Conservation (phyloP, 345 rosid species). For the Diplotaxis tenuifolia region DNA sequence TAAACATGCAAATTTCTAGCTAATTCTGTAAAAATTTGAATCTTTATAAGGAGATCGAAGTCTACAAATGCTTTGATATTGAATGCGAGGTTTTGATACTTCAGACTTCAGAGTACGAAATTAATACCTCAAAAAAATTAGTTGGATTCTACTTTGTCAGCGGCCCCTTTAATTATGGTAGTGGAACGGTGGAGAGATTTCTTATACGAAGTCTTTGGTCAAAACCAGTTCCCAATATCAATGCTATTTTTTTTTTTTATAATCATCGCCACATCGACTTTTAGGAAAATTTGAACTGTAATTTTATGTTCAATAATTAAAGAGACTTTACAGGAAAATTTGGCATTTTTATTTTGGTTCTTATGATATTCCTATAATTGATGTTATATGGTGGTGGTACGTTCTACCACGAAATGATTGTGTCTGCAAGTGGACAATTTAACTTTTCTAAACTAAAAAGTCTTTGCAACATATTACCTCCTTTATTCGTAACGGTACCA, state of each 20-base stretch:
- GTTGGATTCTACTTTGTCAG: conserved; percentile 25
- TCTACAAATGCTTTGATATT: no score
- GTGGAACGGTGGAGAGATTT: conserved; percentile 32
- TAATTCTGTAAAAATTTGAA: no score
- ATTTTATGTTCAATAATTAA: conserved; percentile 21
- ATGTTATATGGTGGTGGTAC: conserved; percentile 35
- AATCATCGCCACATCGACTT: conserved; percentile 36
- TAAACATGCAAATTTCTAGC: no score
- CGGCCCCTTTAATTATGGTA: conserved; percentile 27
- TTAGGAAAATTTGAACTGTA: conserved; percentile 17
- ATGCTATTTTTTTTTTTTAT: conserved; percentile 20
- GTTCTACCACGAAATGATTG: conserved; percentile 66
- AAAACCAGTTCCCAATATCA: conserved; percentile 31
- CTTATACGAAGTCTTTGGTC: conserved; percentile 31
- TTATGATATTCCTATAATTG: conserved; percentile 16
- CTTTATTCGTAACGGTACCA: conserved; percentile 28
- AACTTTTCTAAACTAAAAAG: conserved; percentile 31
- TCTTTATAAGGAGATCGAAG: no score
- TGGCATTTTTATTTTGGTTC: conserved; percentile 12
- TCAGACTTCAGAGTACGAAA: no score
- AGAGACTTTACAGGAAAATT: conserved; percentile 11
- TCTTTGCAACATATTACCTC: conserved; percentile 26
- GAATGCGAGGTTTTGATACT: no score
- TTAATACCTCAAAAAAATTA: neutral
- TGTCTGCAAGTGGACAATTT: conserved; percentile 60